Evolutionary conservation across 345 rosid genomes (phyloP), one percentile per base, ranked within the genome.

Genomic region (Combretum micranthum): DNA sequence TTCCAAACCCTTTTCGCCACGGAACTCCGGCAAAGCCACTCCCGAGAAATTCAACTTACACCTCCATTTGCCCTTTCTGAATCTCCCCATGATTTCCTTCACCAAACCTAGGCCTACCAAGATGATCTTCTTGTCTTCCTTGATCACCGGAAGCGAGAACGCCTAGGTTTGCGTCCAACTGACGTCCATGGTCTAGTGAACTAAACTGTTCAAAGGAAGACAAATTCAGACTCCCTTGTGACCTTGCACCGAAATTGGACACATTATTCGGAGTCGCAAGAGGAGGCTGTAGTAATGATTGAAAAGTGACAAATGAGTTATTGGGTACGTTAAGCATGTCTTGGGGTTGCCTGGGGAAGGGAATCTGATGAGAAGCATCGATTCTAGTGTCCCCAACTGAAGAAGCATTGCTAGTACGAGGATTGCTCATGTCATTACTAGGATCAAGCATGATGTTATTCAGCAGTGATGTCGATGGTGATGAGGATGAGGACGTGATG

Each of bases 21-120:
- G 84, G 64, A 80, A 80, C 63, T 78, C 85, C 15, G 88, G 77
- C 25, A 80, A 61, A 9, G 82, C 16, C 13, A 55, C 20, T 47
- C 75, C 64, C 0, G 82, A 62, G 59, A 58, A 73, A 43, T 77
- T 83, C 62, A 68, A 58, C 68, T 78, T 80, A 62, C 75, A 77
- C 44, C 39, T 32, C 59, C 63, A 11, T 25, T 56, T 44, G 25
- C 64, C 50, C 78, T 69, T 52, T 56, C 75, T 3, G 72, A 57
- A 61, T 26, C 39, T 22, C 47, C 10, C 65, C 56, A 17, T 54
- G 5, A 44, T 55, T 64, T 21, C 58, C 65, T 45, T 71, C 75
- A 46, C 69, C 71, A 20, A 66, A 56, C 46, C 69, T 32, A 32
- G 39, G 32, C 64, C 77, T 72, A 52, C 64, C 53, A 18, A 57